Percentiles rank a stretch among this genome's conserved stretches.
These are phyloP conservation scores for Borovskyia barvae DNA, from an alignment of 208 protist genomes.

Conservation along the genomic window DNA sequence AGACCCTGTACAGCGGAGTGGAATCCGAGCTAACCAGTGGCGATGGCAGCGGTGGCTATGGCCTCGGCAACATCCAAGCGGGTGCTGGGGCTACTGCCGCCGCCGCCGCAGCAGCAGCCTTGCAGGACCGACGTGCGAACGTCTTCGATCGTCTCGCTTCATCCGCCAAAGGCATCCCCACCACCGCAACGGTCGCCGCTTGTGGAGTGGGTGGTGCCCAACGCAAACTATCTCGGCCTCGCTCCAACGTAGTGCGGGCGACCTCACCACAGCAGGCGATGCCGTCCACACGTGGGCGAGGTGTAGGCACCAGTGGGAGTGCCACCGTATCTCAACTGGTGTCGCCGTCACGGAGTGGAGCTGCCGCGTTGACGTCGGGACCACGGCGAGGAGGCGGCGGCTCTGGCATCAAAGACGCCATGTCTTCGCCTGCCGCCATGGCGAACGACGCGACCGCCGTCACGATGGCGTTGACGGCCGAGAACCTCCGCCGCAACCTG, in stretches of 20 bases:
- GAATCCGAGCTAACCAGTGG: background rate
- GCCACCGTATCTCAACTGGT: too few species aligned
- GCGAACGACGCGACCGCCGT: background rate
- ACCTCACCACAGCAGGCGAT: background rate
- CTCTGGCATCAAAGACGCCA: too few species aligned
- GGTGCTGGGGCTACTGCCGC: background rate
- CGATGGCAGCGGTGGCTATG: background rate
- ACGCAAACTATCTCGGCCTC: constrained; percentile 1
- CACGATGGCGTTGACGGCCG: constrained; percentile 19
- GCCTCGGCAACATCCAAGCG: too few species aligned
- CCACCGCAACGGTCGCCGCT: background rate
- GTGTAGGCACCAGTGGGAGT: too few species aligned
- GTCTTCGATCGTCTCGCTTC: constrained; percentile 24
- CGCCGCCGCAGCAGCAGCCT: background rate
- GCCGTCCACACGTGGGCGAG: background rate
- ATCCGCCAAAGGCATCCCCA: background rate
- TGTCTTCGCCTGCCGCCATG: background rate
- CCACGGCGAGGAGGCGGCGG: too few species aligned
- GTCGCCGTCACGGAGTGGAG: too few species aligned
- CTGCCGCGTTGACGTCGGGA: too few species aligned
- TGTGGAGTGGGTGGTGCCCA: background rate
- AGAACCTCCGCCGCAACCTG: constrained; percentile 26
- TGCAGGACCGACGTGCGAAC: constrained; percentile 15
- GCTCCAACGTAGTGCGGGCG: background rate
- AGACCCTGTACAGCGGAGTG: background rate